Conservation (phyloP, 306 rosid species). For the Parietaria judaica region DNA sequence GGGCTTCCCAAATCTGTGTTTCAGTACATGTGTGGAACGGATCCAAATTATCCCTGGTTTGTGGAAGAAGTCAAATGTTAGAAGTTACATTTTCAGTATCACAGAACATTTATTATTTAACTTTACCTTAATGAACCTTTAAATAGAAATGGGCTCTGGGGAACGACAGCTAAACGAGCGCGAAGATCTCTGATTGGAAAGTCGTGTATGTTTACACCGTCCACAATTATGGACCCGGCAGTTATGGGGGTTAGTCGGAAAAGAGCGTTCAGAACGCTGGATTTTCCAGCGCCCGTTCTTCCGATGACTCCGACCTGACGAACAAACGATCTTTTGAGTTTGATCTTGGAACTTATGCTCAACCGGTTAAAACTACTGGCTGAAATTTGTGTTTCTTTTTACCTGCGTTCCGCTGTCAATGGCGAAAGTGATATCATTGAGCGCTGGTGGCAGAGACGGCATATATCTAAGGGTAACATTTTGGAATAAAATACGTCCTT, state of each 20-base stretch:
- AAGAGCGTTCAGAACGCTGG: slow-evolving; percentile 89
- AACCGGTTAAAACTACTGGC: background rate
- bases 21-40: slow-evolving; percentile 59
- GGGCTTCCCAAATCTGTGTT: slow-evolving; percentile 59
- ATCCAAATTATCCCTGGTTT: slow-evolving; percentile 76
- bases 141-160: slow-evolving; percentile 89
- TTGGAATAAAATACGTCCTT: slow-evolving; percentile 72
- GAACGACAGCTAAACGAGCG: slow-evolving; percentile 78
- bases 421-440: slow-evolving; percentile 60
- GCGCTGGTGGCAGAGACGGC: slow-evolving; percentile 81
- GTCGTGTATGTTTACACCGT: slow-evolving; percentile 53
- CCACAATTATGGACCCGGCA: slow-evolving; percentile 61
- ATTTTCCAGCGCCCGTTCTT: slow-evolving; percentile 98
- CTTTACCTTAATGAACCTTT: slow-evolving; percentile 80
- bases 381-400: slow-evolving; percentile 10
- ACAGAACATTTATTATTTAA: background rate
- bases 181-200: slow-evolving; percentile 78
- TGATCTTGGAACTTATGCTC: background rate
- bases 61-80: slow-evolving; percentile 4
- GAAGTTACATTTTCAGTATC: too few relatives aligned
- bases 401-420: slow-evolving; percentile 80
- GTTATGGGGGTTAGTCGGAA: slow-evolving; percentile 73
- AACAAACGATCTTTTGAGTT: too few relatives aligned
- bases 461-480: slow-evolving; percentile 78
- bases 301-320: slow-evolving; percentile 84